Evolutionary conservation across 208 protist species (phyloP), one percentile per base, ranked within the genome.

Genomic region (Acanthamoeba royreba): DNA sequence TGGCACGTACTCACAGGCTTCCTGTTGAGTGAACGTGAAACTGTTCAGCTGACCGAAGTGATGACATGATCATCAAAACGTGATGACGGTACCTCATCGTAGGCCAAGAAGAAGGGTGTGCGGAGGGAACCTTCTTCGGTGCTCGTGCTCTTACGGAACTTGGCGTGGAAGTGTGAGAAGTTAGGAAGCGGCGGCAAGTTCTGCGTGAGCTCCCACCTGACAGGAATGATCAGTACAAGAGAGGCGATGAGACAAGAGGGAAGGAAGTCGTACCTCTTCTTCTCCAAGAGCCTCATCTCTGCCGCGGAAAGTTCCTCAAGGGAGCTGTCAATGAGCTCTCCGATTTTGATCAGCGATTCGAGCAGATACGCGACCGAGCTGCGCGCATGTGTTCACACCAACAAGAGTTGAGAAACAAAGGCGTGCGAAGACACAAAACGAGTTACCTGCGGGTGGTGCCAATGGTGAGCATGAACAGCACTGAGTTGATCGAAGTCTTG

Each of bases 401-500:
- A n/a, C n/a, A n/a, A n/a, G n/a, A n/a, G n/a, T n/a, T n/a, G n/a
- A 43, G 4, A 86, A 13, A 5, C 5, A 0, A 86, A 86, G 5
- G 46, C 22, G 8, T 53, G 31, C 17, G 31, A 38, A 1, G 0
- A 38, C 2, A 45, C 15, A 47, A 0, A 49, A 1, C 7, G 8
- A n/a, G 8, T 38, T 55, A 87, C 77, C 77, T 87, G 43, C 77
- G 69, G 5, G 77, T 87, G 49, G 92, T 94, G 66, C 92, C 92
- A 66, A 94, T 94, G 52, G 66, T 81, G 86, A 88, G 79, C 72
- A 89, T 81, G 45, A 94, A 94, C 11, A 94, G 92, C 19, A 94
- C 92, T 0, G 77, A 92, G 92, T 94, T 94, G 47, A 81, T 87
- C n/a, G 77, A 91, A 31, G 92, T 94, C 92, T 94, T 94, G 81